Evolutionary conservation across 495 filamentous ascomycete species (phyloP), one percentile per base, ranked within the genome.

Genomic region (Xylaria curta): DNA sequence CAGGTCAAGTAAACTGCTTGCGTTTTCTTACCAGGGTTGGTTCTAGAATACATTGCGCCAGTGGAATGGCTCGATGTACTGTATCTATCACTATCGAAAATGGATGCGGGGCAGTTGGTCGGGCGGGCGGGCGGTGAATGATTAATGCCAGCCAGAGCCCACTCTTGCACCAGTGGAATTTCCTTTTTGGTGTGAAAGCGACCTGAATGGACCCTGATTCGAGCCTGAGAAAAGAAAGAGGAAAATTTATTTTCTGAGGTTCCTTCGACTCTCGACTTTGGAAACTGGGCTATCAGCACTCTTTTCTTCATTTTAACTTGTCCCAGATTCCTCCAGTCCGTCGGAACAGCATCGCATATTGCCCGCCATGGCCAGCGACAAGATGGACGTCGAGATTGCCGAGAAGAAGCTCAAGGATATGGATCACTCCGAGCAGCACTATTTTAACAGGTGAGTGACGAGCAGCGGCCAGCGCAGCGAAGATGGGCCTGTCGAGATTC

Each of bases 361-460:
- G 62, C 42, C 49, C 58, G 79, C 64, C 56, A 86, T 85, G 84
- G 72, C 78, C 26, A 69, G 68, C 72, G 79, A 83, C 31, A 76
- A 76, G 36, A 86, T 82, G 82, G 85, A 85, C 24, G 81, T 85
- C 64, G 83, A 85, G 76, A 74, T 76, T 63, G 85, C 84, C 49
- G 86, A 87, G 77, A 80, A 84, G 80, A 75, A 80, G 76, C 82
- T 89, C 76, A 85, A 86, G 81, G 84, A 86, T 74, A 89, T 94
- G 86, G 91, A 91, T 75, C 94, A 97, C 81, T 91, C 94, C 72
- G 94, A 98, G 85, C 91, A 94, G 76, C 94, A 97, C 82, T 98
- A 98, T 85, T 98, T 98, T 87, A 98, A 97, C 81, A 96, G 93
- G 94, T 94, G 82, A 76, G 89, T 78, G 64, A 70, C 15, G 58